Conservation (phyloP, 2,329 filamentous ascomycete genomes). For the Epichloe sp. region DNA sequence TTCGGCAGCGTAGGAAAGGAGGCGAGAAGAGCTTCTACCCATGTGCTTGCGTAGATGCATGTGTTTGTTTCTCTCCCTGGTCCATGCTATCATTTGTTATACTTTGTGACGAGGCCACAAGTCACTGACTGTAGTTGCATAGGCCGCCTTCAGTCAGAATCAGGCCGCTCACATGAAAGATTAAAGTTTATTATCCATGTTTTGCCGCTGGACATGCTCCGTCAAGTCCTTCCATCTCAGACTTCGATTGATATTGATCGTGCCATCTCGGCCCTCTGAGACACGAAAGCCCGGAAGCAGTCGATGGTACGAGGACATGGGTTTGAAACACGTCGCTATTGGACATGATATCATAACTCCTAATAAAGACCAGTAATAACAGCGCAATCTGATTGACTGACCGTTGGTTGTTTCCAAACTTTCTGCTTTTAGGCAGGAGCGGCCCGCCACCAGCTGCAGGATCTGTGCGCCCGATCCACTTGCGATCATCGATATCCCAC, state of each 20-base stretch:
- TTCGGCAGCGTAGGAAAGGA: neutral
- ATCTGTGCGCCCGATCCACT: neutral
- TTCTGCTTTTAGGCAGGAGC: neutral
- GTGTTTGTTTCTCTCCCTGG: neutral
- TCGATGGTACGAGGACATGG: neutral
- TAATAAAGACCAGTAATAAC: neutral
- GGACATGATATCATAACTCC: neutral
- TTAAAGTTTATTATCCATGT: neutral
- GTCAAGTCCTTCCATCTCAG: neutral
- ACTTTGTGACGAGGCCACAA: neutral
- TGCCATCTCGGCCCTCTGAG: neutral
- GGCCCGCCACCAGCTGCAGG: neutral
- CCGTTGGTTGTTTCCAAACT: neutral
- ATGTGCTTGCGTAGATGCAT: neutral
- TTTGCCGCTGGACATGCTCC: neutral
- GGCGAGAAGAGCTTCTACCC: neutral
- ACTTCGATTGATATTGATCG: neutral
- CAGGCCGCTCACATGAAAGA: neutral
- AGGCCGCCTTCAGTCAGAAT: no score
- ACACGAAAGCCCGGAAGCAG: neutral
- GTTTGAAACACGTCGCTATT: neutral
- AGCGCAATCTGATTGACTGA: neutral
- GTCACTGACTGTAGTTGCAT: neutral
- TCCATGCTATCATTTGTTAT: neutral
- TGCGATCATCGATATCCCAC: constrained; percentile 6